Conservation (phyloP, 2,329 filamentous ascomycete species). For the Ceratocystis destructans region DNA sequence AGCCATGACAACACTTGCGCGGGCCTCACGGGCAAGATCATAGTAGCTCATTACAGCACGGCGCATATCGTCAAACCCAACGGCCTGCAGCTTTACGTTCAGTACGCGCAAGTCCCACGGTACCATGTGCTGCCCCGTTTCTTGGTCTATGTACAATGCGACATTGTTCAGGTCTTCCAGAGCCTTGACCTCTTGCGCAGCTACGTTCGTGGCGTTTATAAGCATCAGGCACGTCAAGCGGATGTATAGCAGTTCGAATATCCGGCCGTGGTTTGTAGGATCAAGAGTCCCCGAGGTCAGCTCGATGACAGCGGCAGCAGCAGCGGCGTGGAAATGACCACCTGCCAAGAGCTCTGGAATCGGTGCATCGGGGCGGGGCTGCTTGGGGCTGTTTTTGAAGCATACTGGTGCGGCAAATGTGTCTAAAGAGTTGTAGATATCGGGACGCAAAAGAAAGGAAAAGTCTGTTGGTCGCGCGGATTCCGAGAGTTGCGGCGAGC, state of each 20-base stretch:
- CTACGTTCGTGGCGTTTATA: constrained; percentile 56
- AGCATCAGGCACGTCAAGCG: constrained; percentile 71
- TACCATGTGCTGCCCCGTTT: constrained; percentile 49
- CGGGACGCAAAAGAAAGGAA: constrained; percentile 61
- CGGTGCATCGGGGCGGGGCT: constrained; percentile 48
- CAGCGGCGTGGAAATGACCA: constrained; percentile 71
- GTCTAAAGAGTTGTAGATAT: constrained; percentile 71
- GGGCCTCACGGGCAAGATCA: constrained; percentile 68
- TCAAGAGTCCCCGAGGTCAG: constrained; percentile 40
- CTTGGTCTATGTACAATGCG: constrained; percentile 42
- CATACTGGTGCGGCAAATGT: constrained; percentile 45
- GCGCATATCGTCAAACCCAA: constrained; percentile 73
- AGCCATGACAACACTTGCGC: constrained; percentile 40
- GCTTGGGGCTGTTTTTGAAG: constrained; percentile 55
- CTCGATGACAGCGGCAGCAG: constrained; percentile 50
- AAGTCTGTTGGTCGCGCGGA: constrained; percentile 48
- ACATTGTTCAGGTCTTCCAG: constrained; percentile 47
- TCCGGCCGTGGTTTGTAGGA: constrained; percentile 46
- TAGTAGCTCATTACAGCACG: constrained; percentile 83
- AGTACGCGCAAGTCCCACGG: constrained; percentile 81
- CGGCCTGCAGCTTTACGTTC: constrained; percentile 67
- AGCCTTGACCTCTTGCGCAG: constrained; percentile 51
- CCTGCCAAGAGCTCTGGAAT: constrained; percentile 53
- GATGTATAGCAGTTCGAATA: constrained; percentile 68
- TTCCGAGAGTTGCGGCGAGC: constrained; percentile 23